Conservation (phyloP, 169 alveolate genomes). For the Plasmodium ovale region DNA sequence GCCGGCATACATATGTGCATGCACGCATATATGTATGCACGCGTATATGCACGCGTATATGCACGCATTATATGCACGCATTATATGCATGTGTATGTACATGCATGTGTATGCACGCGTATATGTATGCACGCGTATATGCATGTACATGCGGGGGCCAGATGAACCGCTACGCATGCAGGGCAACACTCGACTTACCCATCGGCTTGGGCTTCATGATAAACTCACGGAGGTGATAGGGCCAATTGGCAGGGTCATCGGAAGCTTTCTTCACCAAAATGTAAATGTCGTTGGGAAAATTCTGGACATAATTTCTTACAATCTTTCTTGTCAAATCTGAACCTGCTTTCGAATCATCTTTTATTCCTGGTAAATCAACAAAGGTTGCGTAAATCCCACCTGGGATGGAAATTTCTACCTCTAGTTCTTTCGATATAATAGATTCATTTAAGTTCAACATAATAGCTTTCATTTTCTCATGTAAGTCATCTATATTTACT, state of each 20-base stretch:
- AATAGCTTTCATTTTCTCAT: slow-evolving; percentile 86
- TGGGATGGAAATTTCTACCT: slow-evolving; percentile 90
- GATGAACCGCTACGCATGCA: neutral
- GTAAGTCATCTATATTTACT: slow-evolving; percentile 84
- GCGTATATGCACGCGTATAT: neutral
- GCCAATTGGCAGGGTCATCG: slow-evolving; percentile 94
- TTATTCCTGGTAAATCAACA: slow-evolving; percentile 93
- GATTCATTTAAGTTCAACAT: slow-evolving; percentile 85
- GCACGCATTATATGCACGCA: too few relatives aligned
- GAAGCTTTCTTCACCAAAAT: slow-evolving; percentile 90
- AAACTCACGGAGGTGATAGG: slow-evolving; percentile 89
- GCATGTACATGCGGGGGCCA: neutral
- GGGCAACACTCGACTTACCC: slow-evolving; percentile 31
- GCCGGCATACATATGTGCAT: neutral
- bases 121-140: neutral
- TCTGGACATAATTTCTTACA: slow-evolving; percentile 89
- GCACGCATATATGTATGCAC: neutral
- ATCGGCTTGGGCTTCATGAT: slow-evolving; percentile 85
- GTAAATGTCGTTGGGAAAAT: slow-evolving; percentile 91
- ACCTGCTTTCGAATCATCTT: slow-evolving; percentile 92
- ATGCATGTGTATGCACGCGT: neutral
- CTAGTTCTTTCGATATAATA: slow-evolving; percentile 86
- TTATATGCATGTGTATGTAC: neutral
- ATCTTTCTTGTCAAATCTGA: slow-evolving; percentile 90
- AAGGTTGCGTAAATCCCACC: slow-evolving; percentile 91